Conservation (phyloP, 768 basidiomycete species). For the Calocybe indica region DNA sequence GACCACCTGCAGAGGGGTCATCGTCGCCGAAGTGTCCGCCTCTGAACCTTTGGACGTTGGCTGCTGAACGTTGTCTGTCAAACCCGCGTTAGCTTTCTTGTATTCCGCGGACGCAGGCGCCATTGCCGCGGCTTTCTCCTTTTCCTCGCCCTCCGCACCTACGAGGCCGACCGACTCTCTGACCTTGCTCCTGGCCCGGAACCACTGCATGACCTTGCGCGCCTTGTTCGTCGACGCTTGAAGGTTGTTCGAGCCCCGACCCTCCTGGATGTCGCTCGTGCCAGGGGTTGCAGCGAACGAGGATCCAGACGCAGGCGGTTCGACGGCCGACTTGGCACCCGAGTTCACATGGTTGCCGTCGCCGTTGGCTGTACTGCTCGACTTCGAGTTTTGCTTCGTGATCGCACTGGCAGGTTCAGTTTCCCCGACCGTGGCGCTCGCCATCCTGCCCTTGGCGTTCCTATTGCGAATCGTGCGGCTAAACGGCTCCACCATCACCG, state of each 20-base stretch:
- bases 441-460: constrained; percentile 24
- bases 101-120: constrained; percentile 26
- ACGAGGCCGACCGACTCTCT: constrained; percentile 29
- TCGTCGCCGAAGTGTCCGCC: constrained; percentile 5
- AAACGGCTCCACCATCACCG: constrained; percentile 81
- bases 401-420: constrained; percentile 2
- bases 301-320: constrained; percentile 10
- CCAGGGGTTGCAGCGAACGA: constrained; percentile 19
- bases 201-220: constrained; percentile 98
- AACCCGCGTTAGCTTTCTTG: constrained; percentile 22
- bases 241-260: no score
- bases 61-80: constrained; percentile 27
- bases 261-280: constrained; percentile 18
- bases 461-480: constrained; percentile 46
- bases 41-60: background rate
- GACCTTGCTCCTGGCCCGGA: constrained; percentile 67
- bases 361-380: background rate
- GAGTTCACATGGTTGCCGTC: background rate
- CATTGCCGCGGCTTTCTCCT: constrained; percentile 11
- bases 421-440: constrained; percentile 18
- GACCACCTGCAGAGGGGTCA: constrained; percentile 31
- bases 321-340: background rate
- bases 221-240: constrained; percentile 83
- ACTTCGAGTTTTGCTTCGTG: background rate
- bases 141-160: constrained; percentile 14